Percentiles rank a stretch among this genome's conserved stretches.
Conservation (phyloP, 1,139 yeast genomes). For the Pichia sp. region DNA sequence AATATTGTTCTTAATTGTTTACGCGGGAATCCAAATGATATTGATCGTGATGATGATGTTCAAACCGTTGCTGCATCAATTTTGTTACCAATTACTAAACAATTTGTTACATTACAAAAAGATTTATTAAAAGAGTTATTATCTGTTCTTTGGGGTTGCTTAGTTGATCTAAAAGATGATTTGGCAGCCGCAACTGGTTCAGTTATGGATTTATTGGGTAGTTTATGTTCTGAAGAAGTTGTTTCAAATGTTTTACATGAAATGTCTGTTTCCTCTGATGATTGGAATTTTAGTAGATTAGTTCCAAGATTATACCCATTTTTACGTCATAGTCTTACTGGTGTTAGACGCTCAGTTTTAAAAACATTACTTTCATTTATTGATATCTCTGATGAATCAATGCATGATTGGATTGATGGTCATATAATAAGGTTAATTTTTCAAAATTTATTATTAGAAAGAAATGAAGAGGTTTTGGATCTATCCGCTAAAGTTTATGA, state of each 20-base stretch:
- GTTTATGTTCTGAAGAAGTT: constrained; percentile 73
- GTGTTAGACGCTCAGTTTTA: constrained; percentile 84
- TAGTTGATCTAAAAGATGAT: constrained; percentile 82
- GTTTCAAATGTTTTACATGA: constrained; percentile 67
- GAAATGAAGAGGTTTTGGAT: constrained; percentile 63
- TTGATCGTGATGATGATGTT: constrained; percentile 82
- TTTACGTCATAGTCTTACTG: constrained; percentile 85
- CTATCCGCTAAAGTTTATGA: constrained; percentile 62
- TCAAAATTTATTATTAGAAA: constrained; percentile 87
- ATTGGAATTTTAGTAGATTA: constrained; percentile 58
- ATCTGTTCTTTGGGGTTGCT: constrained; percentile 80
- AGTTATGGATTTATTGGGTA: constrained; percentile 89
- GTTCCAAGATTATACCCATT: constrained; percentile 94
- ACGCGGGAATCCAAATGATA: constrained; percentile 32
- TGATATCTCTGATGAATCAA: constrained; percentile 55
- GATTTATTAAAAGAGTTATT: constrained; percentile 59
- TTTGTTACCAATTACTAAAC: constrained; percentile 78
- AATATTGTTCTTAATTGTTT: constrained; percentile 85
- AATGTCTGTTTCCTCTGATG: constrained; percentile 43
- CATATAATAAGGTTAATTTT: constrained; percentile 66
- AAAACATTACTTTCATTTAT: constrained; percentile 76
- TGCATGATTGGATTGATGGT: constrained; percentile 75
- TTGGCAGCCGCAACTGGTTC: constrained; percentile 92
- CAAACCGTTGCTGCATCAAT: constrained; percentile 97
- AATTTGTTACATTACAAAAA: constrained; percentile 64